Evolutionary conservation across 2,329 filamentous ascomycete species (phyloP).

Genomic region (Sporothrix brasiliensis): DNA sequence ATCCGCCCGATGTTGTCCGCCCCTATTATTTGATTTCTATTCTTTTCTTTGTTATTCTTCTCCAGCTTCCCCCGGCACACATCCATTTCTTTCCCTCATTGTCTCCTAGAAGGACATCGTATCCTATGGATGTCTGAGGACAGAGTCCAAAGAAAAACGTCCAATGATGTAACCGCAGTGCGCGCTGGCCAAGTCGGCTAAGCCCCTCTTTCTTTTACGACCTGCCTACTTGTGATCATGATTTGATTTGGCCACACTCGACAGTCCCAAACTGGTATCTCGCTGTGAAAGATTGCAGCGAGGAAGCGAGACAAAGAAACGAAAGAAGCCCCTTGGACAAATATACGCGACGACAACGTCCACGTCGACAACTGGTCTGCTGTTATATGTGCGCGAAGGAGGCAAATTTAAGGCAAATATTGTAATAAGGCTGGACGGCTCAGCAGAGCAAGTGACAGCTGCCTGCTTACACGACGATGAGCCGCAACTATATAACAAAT

Average conservation of each 20-base stretch:
- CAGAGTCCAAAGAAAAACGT: background rate
- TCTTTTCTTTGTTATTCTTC: background rate
- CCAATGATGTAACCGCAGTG: background rate
- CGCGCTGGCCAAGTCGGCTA: background rate
- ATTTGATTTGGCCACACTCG: background rate
- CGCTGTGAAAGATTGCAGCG: background rate
- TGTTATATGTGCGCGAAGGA: background rate
- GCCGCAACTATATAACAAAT: background rate
- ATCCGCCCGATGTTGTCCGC: background rate
- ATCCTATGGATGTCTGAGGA: background rate
- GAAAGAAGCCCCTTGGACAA: background rate
- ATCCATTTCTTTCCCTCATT: too few relatives aligned
- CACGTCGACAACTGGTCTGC: background rate
- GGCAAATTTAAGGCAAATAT: conserved; percentile 6
- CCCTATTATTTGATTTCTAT: background rate
- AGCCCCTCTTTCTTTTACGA: background rate
- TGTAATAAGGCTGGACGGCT: background rate
- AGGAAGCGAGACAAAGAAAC: background rate
- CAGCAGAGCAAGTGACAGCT: background rate
- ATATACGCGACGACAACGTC: background rate
- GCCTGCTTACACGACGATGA: background rate
- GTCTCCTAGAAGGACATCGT: background rate
- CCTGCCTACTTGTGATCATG: background rate
- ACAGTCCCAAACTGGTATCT: background rate
- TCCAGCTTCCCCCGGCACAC: background rate